phyloP scores from a whole-genome alignment of 2,329 filamentous ascomycete genomes.

The Colletotrichum salicis region DNA sequence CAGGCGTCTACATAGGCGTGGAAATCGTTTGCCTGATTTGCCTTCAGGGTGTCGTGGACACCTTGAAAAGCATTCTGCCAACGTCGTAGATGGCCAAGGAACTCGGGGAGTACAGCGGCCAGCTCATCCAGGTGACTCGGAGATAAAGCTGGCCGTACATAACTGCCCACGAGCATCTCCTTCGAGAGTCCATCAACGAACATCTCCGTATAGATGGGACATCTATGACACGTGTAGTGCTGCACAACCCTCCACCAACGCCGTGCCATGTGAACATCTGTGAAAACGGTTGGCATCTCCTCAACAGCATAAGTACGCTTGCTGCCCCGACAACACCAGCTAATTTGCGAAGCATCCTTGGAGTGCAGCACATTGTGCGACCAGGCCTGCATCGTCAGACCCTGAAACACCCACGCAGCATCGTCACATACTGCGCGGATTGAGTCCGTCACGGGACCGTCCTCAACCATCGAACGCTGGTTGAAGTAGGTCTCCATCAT shows the following conservation, averaged over 20 bases:
- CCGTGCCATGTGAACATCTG: conserved; percentile 45
- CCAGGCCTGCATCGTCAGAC: conserved; percentile 32
- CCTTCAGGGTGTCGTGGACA: conserved; percentile 43
- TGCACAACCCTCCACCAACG: conserved; percentile 53
- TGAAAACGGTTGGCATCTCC: conserved; percentile 47
- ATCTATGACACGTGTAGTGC: conserved; percentile 48
- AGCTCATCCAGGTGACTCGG: conserved; percentile 45
- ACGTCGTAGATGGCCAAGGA: conserved; percentile 51
- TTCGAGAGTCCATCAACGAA: conserved; percentile 38
- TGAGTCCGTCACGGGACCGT: conserved; percentile 4
- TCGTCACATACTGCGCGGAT: conserved; percentile 26
- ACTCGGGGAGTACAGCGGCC: conserved; percentile 47
- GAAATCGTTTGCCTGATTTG: conserved; percentile 38
- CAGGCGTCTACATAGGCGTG: conserved; percentile 49
- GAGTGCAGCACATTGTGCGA: conserved; percentile 26
- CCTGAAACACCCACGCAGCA: conserved; percentile 32
- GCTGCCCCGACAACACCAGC: conserved; percentile 36
- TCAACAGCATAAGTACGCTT: conserved; percentile 45
- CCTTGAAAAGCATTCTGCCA: conserved; percentile 53
- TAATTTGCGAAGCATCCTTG: background rate
- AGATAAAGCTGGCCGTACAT: conserved; percentile 40
- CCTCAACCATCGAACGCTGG: background rate
- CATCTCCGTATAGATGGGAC: conserved; percentile 46
- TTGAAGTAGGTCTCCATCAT: conserved; percentile 33
- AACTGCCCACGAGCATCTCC: conserved; percentile 44